phyloP scores from a whole-genome alignment of 305 asterid genomes.

The Fraxinus ornus region DNA sequence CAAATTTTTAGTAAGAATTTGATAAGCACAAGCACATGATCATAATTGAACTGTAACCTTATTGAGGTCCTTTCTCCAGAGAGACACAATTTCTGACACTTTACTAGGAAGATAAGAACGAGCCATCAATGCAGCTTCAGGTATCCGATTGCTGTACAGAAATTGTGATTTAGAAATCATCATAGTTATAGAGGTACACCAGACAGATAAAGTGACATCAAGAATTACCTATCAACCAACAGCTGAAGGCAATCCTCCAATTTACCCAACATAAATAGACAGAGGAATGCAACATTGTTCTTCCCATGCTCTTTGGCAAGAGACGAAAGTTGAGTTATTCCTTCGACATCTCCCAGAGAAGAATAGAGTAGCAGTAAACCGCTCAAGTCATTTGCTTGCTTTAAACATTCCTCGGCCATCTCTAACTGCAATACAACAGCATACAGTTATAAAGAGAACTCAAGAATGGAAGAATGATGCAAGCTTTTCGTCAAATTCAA shows the following conservation, averaged over 20 bases:
- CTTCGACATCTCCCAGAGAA: constrained; percentile 79
- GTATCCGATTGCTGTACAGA: constrained; percentile 84
- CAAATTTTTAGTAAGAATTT: background rate
- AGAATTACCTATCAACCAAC: constrained; percentile 67
- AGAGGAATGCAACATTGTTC: constrained; percentile 83
- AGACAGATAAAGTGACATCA: constrained; percentile 20
- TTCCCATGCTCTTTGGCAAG: constrained; percentile 79
- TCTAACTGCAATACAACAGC: constrained; percentile 57
- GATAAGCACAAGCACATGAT: constrained; percentile 3
- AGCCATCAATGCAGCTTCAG: constrained; percentile 99
- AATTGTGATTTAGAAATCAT: constrained; percentile 24
- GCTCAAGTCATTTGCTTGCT: constrained; percentile 89
- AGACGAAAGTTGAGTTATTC: constrained; percentile 63
- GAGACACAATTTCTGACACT: constrained; percentile 90
- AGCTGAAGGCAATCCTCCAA: constrained; percentile 82
- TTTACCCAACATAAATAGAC: constrained; percentile 76
- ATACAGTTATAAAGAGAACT: constrained; percentile 4
- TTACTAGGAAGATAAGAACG: constrained; percentile 99
- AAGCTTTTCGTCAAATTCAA: background rate
- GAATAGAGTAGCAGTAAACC: constrained; percentile 78
- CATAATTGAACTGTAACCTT: constrained; percentile 45
- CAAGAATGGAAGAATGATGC: background rate
- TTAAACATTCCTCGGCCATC: constrained; percentile 89
- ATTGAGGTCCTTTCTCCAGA: constrained; percentile 89
- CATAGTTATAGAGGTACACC: constrained; percentile 19